Percentiles rank a stretch among this genome's conserved stretches.
These are phyloP conservation scores for Anaeromyces robustus DNA, from an alignment of 192 early-diverging fungal genomes.

Conservation along the genomic window DNA sequence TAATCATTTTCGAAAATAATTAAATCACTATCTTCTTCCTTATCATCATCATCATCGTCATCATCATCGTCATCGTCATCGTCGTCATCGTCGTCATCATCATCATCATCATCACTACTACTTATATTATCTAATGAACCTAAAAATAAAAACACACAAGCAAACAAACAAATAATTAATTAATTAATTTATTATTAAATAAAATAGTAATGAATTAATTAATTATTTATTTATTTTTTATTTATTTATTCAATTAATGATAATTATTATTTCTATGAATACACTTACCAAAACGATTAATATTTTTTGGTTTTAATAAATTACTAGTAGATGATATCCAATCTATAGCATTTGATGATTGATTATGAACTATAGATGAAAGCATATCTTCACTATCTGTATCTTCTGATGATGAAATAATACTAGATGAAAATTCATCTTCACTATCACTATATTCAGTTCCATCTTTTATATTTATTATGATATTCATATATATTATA, in stretches of 20 bases:
- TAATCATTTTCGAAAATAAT: conserved; percentile 9
- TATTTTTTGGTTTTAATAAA: background rate
- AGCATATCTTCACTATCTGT: background rate
- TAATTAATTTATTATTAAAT: no score
- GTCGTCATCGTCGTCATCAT: conserved; percentile 8
- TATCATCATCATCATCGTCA: conserved; percentile 15
- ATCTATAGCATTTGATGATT: background rate
- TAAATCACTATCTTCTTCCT: background rate
- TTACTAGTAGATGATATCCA: background rate
- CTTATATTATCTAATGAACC: background rate
- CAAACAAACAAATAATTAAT: no score
- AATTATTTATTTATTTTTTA: no score
- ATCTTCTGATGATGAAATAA: background rate
- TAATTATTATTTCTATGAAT: no score
- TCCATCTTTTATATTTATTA: background rate
- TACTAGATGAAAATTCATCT: background rate
- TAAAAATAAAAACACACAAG: background rate
- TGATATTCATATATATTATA: no score
- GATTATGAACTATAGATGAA: background rate
- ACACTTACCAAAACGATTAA: background rate
- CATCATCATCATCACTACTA: conserved; percentile 12
- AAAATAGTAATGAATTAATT: no score
- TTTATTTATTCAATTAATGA: no score
- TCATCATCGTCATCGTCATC: conserved; percentile 21
- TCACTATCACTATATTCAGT: background rate